Base-by-base conservation (phyloP, 257 asterid species). In the Solanum infundibuliforme region DNA sequence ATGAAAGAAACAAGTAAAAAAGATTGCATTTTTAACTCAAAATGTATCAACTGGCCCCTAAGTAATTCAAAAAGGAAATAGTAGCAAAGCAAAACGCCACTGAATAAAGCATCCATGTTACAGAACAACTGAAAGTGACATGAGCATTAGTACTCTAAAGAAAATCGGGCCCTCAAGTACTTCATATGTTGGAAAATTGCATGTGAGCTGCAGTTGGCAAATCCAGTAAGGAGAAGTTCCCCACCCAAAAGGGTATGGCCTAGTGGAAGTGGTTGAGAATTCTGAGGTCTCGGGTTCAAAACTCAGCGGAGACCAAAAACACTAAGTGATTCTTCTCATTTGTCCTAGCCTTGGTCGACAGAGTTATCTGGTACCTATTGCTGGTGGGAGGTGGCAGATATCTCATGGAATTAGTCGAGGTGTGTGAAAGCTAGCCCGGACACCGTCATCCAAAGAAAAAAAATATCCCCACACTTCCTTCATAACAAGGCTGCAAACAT, bases 181-280 rank as follows among this genome's bases (percentile, higher is more conserved):
- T 12, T 76, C 60, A 39, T 76, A 21, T 76, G 83, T 18, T 79
- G 66, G 9, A 43, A 74, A 74, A n/a, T 34, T 74, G 88, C 84
- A 83, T 14, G 83, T 84, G 91, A 87, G 38, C 25, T 75, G 86
- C 87, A 52, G 16, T 55, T 16, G 48, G 88, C 35, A 88, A 60
- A 88, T 39, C 85, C 75, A 83, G 60, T 36, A 48, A n/a, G 75
- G 85, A 87, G 66, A 52, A 77, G 35, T 6, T 16, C 34, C 83
- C 16, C 83, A 20, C 66, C 66, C 62, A 52, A 48, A 48, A 14
- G 62, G 62, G 7, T 52, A 52, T 52, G 23, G 23, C 62, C 62
- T 52, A 16, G 62, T 52, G 62, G 62, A 52, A 52, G 62, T 52
- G 23, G 23, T 52, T 52, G 9, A 52, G 62, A 16, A 52, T 52